Conservation (phyloP, 192 early-diverging fungal species). For the Podochytrium sp. region DNA sequence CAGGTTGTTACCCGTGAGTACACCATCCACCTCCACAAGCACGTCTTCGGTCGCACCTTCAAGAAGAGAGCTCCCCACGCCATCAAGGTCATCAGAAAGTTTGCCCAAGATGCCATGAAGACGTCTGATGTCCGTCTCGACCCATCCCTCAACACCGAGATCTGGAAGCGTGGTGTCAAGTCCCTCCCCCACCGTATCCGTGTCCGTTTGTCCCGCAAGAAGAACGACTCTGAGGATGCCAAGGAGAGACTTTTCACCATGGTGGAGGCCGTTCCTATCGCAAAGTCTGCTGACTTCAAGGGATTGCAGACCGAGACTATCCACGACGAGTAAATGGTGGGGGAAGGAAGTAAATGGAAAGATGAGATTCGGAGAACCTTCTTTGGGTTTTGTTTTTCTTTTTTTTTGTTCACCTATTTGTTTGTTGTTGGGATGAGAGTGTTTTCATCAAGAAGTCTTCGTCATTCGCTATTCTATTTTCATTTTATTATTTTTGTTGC, state of each 20-base stretch:
- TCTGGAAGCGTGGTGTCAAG: conserved; percentile 96
- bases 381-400: no score
- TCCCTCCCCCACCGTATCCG: conserved; percentile 93
- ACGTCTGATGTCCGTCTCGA: conserved; percentile 97
- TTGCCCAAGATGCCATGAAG: conserved; percentile 92
- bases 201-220: conserved; percentile 90
- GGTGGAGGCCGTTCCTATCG: conserved; percentile 85
- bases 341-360: no score
- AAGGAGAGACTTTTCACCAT: conserved; percentile 97
- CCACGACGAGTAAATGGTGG: conserved; percentile 34
- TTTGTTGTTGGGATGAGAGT: no score
- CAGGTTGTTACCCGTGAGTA: conserved; percentile 94
- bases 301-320: conserved; percentile 54
- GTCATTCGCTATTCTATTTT: no score
- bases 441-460: no score
- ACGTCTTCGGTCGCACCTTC: conserved; percentile 85
- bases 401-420: no score
- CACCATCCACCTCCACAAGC: conserved; percentile 99
- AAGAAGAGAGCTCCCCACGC: conserved; percentile 97
- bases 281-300: conserved; percentile 74
- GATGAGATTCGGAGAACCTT: no score
- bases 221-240: conserved; percentile 96
- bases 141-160: conserved; percentile 90
- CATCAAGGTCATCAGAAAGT: conserved; percentile 90
- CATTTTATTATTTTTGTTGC: no score